Evolutionary conservation across 805 yeast species (phyloP).

Genomic region (Starmerella apis): DNA sequence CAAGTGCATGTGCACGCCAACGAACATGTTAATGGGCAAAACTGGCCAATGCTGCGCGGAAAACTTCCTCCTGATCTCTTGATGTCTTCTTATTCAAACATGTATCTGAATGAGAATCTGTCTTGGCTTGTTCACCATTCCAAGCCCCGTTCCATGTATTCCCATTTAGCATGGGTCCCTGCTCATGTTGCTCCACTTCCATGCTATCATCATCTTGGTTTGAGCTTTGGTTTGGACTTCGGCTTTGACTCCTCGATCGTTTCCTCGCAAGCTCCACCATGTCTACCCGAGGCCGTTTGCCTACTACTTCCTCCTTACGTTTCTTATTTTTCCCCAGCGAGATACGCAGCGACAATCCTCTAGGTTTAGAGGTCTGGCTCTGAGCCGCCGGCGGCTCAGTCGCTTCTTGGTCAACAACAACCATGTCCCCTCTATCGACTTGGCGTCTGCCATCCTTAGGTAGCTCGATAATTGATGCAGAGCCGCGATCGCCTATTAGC

Average conservation of each 20-base stretch:
- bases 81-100: too few relatives aligned
- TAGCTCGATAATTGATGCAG: constrained; percentile 23
- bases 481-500: constrained; percentile 34
- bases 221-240: too few relatives aligned
- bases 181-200: neutral
- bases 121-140: neutral
- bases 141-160: neutral
- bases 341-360: constrained; percentile 20
- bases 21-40: neutral
- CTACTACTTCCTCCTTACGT: constrained; percentile 11
- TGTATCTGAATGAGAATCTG: neutral
- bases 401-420: constrained; percentile 8
- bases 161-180: neutral
- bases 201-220: neutral
- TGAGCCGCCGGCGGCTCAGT: constrained; percentile 4
- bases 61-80: constrained; percentile 1
- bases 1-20: too few relatives aligned
- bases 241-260: neutral
- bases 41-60: constrained; percentile 8
- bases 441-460: neutral
- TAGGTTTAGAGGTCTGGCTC: neutral
- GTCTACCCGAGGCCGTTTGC: constrained; percentile 25
- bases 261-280: constrained; percentile 20
- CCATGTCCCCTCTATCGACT: neutral
- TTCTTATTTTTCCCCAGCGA: constrained; percentile 15